Conservation (phyloP, 768 basidiomycete genomes). For the Rubroboletus pulcherrimus region DNA sequence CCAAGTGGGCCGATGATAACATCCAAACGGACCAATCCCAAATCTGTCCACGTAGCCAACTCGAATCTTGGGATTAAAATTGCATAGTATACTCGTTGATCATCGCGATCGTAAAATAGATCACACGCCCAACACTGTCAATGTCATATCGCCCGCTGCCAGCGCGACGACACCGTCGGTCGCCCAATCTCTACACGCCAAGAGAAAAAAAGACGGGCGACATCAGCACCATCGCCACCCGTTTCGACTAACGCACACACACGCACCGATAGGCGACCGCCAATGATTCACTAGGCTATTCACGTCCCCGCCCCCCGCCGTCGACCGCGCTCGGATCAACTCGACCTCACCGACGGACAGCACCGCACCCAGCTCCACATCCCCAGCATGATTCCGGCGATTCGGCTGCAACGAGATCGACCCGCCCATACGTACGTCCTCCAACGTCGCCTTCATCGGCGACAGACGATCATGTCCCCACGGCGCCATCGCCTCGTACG, state of each 20-base stretch:
- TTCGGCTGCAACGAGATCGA: constrained; percentile 24
- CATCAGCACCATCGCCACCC: not conserved
- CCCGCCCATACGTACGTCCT: constrained; percentile 16
- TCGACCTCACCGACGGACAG: constrained; percentile 39
- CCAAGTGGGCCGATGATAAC: not conserved
- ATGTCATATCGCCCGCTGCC: not conserved
- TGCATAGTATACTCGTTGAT: too few species aligned
- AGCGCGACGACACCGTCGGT: constrained; percentile 1
- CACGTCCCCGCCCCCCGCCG: constrained; percentile 24
- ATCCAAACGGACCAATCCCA: not conserved
- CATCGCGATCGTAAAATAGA: not conserved
- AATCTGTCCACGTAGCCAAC: not conserved
- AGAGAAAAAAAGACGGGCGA: too few species aligned
- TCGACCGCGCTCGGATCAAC: constrained; percentile 42
- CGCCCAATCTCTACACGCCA: constrained; percentile 11
- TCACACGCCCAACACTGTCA: not conserved
- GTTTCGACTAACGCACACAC: not conserved
- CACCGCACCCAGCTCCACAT: constrained; percentile 19
- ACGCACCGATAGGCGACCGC: constrained; percentile 66
- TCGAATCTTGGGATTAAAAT: not conserved
- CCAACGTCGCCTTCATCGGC: constrained; percentile 33
- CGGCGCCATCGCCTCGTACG: constrained; percentile 33
- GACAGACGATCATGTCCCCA: not conserved
- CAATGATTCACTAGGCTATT: constrained; percentile 60
- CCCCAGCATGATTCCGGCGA: constrained; percentile 21